These are phyloP conservation scores for Fusarium cicatricum DNA, from an alignment of 2,329 filamentous ascomycete genomes.

Conservation along the genomic window DNA sequence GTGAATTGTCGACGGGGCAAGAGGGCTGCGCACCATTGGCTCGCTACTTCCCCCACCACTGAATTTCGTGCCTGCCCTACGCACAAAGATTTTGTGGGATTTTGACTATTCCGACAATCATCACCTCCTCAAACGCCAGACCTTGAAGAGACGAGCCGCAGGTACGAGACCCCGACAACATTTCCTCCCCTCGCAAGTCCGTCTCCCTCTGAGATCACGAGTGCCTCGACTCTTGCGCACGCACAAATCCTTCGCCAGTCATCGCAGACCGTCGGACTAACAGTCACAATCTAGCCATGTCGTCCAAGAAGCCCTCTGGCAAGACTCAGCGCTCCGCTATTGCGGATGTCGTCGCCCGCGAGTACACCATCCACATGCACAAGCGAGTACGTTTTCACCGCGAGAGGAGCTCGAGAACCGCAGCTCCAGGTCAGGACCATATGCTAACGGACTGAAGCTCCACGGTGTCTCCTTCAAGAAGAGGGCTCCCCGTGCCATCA, in stretches of 20 bases:
- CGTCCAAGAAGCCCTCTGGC: conserved; percentile 53
- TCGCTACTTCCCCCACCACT: conserved; percentile 46
- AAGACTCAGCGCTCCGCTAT: conserved; percentile 84
- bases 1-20: conserved; percentile 32
- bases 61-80: conserved; percentile 52
- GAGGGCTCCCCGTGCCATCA: conserved; percentile 97
- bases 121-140: conserved; percentile 50
- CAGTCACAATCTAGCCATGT: conserved; percentile 50
- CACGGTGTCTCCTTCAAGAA: conserved; percentile 99
- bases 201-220: conserved; percentile 32
- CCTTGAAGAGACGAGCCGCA: conserved; percentile 53
- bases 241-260: conserved; percentile 2
- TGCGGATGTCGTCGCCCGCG: conserved; percentile 97
- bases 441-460: conserved; percentile 65
- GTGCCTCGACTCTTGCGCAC: conserved; percentile 25
- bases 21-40: conserved; percentile 44
- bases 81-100: conserved; percentile 55
- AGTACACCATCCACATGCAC: conserved; percentile 99
- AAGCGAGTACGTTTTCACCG: conserved; percentile 69
- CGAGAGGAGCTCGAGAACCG: conserved; percentile 16
- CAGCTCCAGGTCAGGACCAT: conserved; percentile 18
- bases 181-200: conserved; percentile 30
- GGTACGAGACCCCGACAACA: conserved; percentile 48
- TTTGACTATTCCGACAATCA: conserved; percentile 47
- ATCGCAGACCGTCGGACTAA: conserved; percentile 41